Conservation (phyloP, 2,329 filamentous ascomycete genomes). For the Calcarisporium arbuscula region DNA sequence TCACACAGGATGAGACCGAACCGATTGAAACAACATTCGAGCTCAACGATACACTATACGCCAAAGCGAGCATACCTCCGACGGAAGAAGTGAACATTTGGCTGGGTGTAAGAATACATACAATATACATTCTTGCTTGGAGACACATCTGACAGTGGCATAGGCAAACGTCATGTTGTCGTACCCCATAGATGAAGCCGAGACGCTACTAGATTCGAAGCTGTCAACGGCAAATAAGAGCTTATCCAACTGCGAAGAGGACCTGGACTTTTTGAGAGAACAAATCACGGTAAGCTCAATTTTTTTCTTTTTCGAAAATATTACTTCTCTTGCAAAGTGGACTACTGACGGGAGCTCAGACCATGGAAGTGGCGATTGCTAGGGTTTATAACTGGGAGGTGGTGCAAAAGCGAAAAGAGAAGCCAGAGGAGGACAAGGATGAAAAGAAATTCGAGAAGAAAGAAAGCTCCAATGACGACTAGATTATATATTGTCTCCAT, state of each 20-base stretch:
- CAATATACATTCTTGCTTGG: neutral
- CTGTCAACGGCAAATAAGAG: conserved; percentile 72
- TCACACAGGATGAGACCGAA: conserved; percentile 46
- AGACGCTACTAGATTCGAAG: conserved; percentile 70
- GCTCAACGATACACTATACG: conserved; percentile 91
- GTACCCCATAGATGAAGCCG: conserved; percentile 85
- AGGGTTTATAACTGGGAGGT: conserved; percentile 99
- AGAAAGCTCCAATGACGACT: no score
- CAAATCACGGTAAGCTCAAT: conserved; percentile 75
- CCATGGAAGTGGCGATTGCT: conserved; percentile 91
- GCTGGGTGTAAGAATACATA: conserved; percentile 64
- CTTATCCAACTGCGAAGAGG: conserved; percentile 86
- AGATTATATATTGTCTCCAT: no score
- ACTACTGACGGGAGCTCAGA: conserved; percentile 43
- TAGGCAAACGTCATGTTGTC: conserved; percentile 96
- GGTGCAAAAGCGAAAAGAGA: conserved; percentile 89
- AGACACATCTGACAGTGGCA: conserved; percentile 7
- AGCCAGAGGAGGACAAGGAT: conserved; percentile 53
- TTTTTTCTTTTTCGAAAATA: no score
- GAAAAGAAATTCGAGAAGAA: conserved; percentile 30
- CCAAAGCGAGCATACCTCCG: conserved; percentile 74
- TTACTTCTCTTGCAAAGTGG: neutral
- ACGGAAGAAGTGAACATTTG: conserved; percentile 93
- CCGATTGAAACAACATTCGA: conserved; percentile 91
- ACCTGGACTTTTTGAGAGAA: conserved; percentile 89